Evolutionary conservation across 495 filamentous ascomycete genomes (phyloP).

Genomic region (Durotheca rogersii): DNA sequence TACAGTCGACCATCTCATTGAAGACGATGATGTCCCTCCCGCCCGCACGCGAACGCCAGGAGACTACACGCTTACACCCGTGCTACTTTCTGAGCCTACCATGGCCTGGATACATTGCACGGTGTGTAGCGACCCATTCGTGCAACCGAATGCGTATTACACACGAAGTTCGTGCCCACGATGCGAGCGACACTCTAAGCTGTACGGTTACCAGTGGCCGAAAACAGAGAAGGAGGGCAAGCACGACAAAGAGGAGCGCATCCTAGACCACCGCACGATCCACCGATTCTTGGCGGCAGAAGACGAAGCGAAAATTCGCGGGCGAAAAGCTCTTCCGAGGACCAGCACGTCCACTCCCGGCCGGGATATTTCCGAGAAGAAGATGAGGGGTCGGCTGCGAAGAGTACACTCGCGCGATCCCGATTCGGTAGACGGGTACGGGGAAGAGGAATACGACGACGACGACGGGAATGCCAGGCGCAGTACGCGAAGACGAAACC

Average conservation of each 20-base stretch:
- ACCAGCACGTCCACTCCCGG: neutral
- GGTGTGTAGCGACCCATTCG: conserved; percentile 76
- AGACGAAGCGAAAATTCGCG: conserved; percentile 61
- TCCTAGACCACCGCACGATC: conserved; percentile 70
- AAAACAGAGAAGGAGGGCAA: conserved; percentile 80
- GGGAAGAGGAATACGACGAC: conserved; percentile 4
- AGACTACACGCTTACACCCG: conserved; percentile 74
- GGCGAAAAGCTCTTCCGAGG: conserved; percentile 33
- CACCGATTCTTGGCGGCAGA: conserved; percentile 68
- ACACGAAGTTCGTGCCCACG: conserved; percentile 82
- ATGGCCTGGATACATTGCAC: conserved; percentile 85
- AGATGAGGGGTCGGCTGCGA: conserved; percentile 17
- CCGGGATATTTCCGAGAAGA: conserved; percentile 16
- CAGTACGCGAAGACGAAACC: conserved; percentile 21
- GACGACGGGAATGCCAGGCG: conserved; percentile 13
- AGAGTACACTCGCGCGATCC: neutral
- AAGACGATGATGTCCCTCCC: conserved; percentile 23
- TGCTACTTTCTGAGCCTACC: conserved; percentile 69
- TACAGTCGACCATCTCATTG: neutral
- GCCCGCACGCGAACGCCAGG: conserved; percentile 60
- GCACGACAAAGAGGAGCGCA: conserved; percentile 70
- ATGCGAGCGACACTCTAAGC: conserved; percentile 91
- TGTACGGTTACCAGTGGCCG: conserved; percentile 94
- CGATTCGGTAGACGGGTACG: neutral
- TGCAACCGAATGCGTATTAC: conserved; percentile 82